Percentiles rank a stretch among this genome's conserved stretches.
Conservation (phyloP, 2,329 filamentous ascomycete species). For the Peltaster fructicola region DNA sequence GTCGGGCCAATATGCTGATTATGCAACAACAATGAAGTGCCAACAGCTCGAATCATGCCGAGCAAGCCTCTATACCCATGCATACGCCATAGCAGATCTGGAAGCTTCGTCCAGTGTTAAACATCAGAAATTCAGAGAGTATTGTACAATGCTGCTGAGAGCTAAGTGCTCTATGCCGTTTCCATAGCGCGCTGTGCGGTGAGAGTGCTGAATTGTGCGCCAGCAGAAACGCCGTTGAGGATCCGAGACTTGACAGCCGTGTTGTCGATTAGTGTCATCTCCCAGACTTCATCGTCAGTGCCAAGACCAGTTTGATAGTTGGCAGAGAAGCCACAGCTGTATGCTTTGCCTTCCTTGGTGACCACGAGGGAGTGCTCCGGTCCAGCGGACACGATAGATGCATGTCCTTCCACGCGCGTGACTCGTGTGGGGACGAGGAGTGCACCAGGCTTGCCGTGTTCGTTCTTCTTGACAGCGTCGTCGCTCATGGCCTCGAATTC, state of each 20-base stretch:
- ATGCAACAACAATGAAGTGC: too few species aligned
- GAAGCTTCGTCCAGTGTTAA: too few species aligned
- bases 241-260: slow-evolving; percentile 59
- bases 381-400: slow-evolving; percentile 29
- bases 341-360: slow-evolving; percentile 49
- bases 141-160: too few species aligned
- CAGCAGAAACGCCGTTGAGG: slow-evolving; percentile 64
- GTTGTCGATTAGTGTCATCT: slow-evolving; percentile 69
- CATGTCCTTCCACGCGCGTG: slow-evolving; percentile 36
- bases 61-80: too few species aligned
- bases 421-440: slow-evolving; percentile 47
- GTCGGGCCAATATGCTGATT: too few species aligned
- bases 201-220: slow-evolving; percentile 59
- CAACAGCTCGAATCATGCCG: too few species aligned
- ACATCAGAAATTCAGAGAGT: too few species aligned
- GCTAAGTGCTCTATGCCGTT: too few species aligned
- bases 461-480: slow-evolving; percentile 41
- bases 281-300: slow-evolving; percentile 58
- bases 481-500: slow-evolving; percentile 34
- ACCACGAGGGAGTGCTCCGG: slow-evolving; percentile 60
- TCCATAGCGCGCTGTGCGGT: too few species aligned
- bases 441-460: slow-evolving; percentile 51
- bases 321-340: slow-evolving; percentile 63
- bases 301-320: slow-evolving; percentile 70
- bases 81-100: too few species aligned